Evolutionary conservation across 805 yeast species (phyloP).

Genomic region (Cyberlindnera euphorbiiphila): DNA sequence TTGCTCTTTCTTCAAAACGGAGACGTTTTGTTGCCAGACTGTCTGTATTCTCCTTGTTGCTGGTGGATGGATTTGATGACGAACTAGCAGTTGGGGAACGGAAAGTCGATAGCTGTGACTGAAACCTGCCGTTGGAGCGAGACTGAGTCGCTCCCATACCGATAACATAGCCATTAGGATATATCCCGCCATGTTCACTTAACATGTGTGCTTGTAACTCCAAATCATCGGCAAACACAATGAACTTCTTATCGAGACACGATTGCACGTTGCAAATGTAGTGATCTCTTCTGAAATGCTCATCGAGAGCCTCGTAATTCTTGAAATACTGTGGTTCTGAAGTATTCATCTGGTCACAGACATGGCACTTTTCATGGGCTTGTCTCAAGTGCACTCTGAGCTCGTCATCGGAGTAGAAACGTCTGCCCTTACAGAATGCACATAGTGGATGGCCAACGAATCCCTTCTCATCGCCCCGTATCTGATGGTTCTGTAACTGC

Average conservation of each 20-base stretch:
- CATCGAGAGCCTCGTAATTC: slow-evolving; percentile 68
- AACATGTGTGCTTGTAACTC: slow-evolving; percentile 87
- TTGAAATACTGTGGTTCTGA: slow-evolving; percentile 68
- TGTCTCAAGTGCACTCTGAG: slow-evolving; percentile 76
- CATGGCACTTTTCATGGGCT: slow-evolving; percentile 81
- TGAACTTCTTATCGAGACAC: slow-evolving; percentile 87
- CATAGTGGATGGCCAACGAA: slow-evolving; percentile 90
- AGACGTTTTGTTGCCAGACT: slow-evolving; percentile 43
- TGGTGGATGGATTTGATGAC: slow-evolving; percentile 2
- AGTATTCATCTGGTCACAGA: slow-evolving; percentile 71
- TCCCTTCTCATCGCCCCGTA: slow-evolving; percentile 70
- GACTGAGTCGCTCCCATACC: slow-evolving; percentile 9
- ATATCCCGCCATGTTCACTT: slow-evolving; percentile 66
- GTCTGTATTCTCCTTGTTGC: slow-evolving; percentile 32
- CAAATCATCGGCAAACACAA: slow-evolving; percentile 82
- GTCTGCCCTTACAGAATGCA: slow-evolving; percentile 64
- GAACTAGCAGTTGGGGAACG: slow-evolving; percentile 19
- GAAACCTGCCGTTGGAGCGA: slow-evolving; percentile 30
- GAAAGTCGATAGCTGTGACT: slow-evolving; percentile 64
- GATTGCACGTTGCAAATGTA: slow-evolving; percentile 69
- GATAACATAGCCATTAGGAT: slow-evolving; percentile 38
- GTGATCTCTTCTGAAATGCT: slow-evolving; percentile 73
- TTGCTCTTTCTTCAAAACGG: slow-evolving; percentile 81
- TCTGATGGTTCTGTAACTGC: slow-evolving; percentile 66
- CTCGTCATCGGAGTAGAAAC: slow-evolving; percentile 89